Percentiles rank a stretch among this genome's conserved stretches.
Conservation (phyloP, 2,329 filamentous ascomycete genomes). For the Aureobasidium melanogenum region DNA sequence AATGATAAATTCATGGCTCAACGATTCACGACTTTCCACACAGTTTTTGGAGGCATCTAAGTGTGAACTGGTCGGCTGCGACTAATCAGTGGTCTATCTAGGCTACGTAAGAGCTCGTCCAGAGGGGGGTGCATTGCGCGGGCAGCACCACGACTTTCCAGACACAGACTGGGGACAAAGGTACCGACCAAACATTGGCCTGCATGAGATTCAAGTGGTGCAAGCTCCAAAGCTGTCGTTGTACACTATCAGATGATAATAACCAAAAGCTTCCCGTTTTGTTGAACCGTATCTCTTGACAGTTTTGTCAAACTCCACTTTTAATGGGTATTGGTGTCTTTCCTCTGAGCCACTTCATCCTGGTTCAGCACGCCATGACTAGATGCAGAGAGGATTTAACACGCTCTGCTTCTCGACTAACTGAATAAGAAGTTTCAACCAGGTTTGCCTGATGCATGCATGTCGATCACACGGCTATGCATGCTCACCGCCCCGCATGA, state of each 20-base stretch:
- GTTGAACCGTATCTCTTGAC: no score
- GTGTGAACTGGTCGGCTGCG: background rate
- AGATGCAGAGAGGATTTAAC: background rate
- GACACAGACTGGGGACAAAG: background rate
- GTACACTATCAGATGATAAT: background rate
- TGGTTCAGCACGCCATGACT: background rate
- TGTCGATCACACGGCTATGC: background rate
- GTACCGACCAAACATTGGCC: background rate
- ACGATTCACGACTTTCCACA: background rate
- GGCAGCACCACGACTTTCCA: background rate
- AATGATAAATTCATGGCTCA: background rate
- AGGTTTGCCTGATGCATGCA: constrained; percentile 3
- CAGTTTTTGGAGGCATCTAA: no score
- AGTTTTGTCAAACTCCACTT: background rate
- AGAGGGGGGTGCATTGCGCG: no score
- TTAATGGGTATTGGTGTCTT: background rate
- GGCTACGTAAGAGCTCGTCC: no score
- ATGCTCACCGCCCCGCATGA: background rate
- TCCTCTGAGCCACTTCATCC: background rate
- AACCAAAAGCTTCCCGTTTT: background rate
- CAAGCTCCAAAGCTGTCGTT: background rate
- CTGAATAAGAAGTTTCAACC: background rate
- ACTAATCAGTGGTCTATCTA: background rate
- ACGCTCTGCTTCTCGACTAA: no score
- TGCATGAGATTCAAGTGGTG: background rate